Evolutionary conservation across 1,284 basidiomycete species (phyloP).

Genomic region (Phlebopus sp.): DNA sequence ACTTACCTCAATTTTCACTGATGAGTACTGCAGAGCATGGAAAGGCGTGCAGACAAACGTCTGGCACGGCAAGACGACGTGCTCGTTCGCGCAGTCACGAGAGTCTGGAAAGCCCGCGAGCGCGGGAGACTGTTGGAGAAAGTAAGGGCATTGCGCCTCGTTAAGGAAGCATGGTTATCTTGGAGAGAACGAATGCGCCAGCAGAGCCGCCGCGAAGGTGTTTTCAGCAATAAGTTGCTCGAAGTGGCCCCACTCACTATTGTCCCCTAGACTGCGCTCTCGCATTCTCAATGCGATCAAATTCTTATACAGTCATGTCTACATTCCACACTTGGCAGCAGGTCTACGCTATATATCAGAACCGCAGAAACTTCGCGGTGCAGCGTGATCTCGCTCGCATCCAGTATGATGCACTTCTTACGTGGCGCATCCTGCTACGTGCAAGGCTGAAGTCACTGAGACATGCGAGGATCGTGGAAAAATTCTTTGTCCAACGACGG

Average conservation of each 20-base stretch:
- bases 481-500: constrained; percentile 49
- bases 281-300: constrained; percentile 48
- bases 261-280: constrained; percentile 46
- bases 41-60: constrained; percentile 56
- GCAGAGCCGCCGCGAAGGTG: constrained; percentile 47
- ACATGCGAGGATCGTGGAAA: constrained; percentile 58
- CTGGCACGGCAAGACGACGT: constrained; percentile 59
- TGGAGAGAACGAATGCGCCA: constrained; percentile 54
- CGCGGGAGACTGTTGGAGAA: constrained; percentile 60
- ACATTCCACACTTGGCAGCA: constrained; percentile 52
- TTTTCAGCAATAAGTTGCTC: neutral
- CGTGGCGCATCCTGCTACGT: constrained; percentile 60
- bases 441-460: constrained; percentile 49
- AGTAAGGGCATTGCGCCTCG: constrained; percentile 45
- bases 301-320: constrained; percentile 38
- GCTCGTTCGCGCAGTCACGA: constrained; percentile 59
- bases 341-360: constrained; percentile 46
- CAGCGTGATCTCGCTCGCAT: constrained; percentile 47
- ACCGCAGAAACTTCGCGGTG: constrained; percentile 49
- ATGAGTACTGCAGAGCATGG: constrained; percentile 39
- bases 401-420: constrained; percentile 46
- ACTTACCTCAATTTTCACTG: constrained; percentile 5
- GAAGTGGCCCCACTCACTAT: constrained; percentile 10
- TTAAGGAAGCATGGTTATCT: constrained; percentile 45
- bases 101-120: constrained; percentile 74